phyloP scores from a whole-genome alignment of 139 green algal species.

The Ettlia oleoabundans region DNA sequence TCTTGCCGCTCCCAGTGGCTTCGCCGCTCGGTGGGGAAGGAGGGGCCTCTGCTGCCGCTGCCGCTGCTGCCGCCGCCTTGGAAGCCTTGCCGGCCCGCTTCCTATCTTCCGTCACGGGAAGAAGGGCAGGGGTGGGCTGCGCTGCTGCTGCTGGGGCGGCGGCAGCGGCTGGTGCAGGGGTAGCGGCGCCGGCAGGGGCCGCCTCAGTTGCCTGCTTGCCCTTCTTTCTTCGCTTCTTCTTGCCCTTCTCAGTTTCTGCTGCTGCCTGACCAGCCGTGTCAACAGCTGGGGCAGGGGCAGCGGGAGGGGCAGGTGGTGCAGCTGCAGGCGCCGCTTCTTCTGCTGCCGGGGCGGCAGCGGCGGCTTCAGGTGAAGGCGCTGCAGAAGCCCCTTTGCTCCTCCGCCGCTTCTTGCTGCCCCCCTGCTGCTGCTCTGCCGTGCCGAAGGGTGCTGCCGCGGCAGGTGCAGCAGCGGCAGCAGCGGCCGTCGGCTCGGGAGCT shows the following conservation, averaged over 20 bases:
- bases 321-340: not conserved
- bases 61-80: too few species aligned
- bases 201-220: not conserved
- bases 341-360: not conserved
- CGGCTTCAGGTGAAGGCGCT: not conserved
- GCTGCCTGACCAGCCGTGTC: not conserved
- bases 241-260: not conserved
- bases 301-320: not conserved
- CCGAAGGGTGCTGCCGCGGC: not conserved
- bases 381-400: not conserved
- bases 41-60: too few species aligned
- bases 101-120: too few species aligned
- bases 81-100: too few species aligned
- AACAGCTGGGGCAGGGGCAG: not conserved
- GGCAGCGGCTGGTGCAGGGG: not conserved
- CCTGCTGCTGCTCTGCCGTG: not conserved
- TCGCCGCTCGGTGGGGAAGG: too few species aligned
- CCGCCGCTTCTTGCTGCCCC: not conserved
- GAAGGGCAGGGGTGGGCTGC: not conserved
- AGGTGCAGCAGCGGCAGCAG: not conserved
- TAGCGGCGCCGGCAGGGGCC: not conserved
- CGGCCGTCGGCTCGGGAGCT: not conserved
- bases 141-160: not conserved
- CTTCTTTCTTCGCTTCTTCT: constrained; percentile 2
- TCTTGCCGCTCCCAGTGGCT: too few species aligned